These are phyloP conservation scores for Eimeria maxima DNA, from an alignment of 169 alveolate genomes.

Conservation along the genomic window DNA sequence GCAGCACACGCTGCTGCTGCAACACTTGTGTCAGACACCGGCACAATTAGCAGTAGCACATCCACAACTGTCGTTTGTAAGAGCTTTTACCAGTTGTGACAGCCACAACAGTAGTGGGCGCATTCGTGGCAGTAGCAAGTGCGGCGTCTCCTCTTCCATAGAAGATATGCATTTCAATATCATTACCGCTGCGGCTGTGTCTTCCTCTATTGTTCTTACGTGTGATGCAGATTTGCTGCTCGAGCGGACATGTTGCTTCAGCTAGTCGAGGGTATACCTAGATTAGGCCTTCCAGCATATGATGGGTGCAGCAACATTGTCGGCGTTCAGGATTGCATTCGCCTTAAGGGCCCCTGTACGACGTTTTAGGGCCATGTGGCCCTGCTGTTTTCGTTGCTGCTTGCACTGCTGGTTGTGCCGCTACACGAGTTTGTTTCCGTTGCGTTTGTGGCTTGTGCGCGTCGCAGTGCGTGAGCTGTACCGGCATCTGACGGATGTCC, in stretches of 20 bases:
- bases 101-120: neutral
- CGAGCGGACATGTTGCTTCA: slow-evolving; percentile 52
- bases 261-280: slow-evolving; percentile 3
- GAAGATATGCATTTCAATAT: neutral
- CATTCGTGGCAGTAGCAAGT: neutral
- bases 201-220: neutral
- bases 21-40: neutral
- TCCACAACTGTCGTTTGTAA: neutral
- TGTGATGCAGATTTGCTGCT: slow-evolving; percentile 52
- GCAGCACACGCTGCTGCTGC: neutral
- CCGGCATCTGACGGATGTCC: neutral
- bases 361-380: neutral
- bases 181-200: neutral
- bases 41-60: neutral
- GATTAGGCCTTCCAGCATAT: slow-evolving; percentile 46
- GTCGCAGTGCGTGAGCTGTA: slow-evolving; percentile 57
- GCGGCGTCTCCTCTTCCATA: neutral
- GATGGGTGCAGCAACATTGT: slow-evolving; percentile 20
- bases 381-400: neutral
- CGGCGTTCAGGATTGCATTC: slow-evolving; percentile 34
- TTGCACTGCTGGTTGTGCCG: neutral
- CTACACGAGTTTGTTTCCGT: neutral
- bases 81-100: neutral
- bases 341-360: slow-evolving; percentile 33
- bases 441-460: neutral